Evolutionary conservation across 2,329 filamentous ascomycete genomes (phyloP), one percentile per base, ranked within the genome.

Genomic region (Penicillium sp.): DNA sequence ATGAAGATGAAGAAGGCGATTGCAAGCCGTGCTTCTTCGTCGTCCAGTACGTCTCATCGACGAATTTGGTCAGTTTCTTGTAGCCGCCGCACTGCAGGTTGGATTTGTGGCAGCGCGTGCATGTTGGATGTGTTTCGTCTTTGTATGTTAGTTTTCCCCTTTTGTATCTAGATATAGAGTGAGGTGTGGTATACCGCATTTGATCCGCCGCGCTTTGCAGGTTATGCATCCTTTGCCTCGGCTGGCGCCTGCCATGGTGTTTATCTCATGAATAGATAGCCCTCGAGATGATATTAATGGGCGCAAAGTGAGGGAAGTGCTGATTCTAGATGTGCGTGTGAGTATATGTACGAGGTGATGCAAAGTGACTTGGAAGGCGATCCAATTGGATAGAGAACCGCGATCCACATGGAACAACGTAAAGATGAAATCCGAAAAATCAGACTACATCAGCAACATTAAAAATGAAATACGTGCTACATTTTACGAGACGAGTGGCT

Each of bases 11-110:
- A 3, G 12, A 8, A 2, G 12, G 5, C 21, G 12, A 30, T 47
- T n/a, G n/a, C n/a, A n/a, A n/a, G n/a, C 23, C 24, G 8, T 49
- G 47, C 33, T 50, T 50, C 16, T 20, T 30, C 14, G 18, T 30
- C 12, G 47, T 50, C 47, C 47, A 50, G 28, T 35, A 18, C 47
- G 47, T 50, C 21, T 50, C 47, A 35, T 50, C 47, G 47, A 50
- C 30, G 16, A 50, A 50, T 35, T 50, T 30, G 18, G 8, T 50
- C 16, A 4, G 33, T 18, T 35, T 30, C 33, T 16, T 12, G 47
- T 40, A 50, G 18, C 47, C 47, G 28, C 18, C 18, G 47, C 47
- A 50, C 21, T 50, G 28, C 28, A 50, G 47, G 12, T 30, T 30
- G 11, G 18, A 16, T 33, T 50, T 50, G 11, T 35, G 16, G 47